phyloP scores from a whole-genome alignment of 192 early-diverging fungal genomes.

The Paraglomus occultum region DNA sequence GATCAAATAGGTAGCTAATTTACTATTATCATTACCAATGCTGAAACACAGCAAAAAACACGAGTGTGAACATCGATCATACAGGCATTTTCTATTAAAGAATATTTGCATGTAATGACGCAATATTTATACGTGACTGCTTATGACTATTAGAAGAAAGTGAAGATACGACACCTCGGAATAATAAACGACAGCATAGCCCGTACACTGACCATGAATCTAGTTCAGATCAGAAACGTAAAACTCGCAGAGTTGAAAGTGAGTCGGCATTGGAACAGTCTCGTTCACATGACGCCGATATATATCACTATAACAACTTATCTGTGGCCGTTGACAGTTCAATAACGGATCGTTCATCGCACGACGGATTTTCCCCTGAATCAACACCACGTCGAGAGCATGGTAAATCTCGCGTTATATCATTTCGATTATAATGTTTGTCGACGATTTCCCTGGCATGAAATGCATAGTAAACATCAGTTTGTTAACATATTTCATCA shows the following conservation, averaged over 20 bases:
- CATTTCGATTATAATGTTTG: neutral
- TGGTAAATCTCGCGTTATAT: neutral
- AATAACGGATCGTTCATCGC: neutral
- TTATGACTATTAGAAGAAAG: conserved; percentile 4
- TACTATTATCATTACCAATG: neutral
- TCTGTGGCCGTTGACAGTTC: conserved; percentile 1
- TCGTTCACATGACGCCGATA: conserved; percentile 8
- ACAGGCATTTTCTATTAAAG: too few species aligned
- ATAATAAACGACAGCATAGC: conserved; percentile 24
- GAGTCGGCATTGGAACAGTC: neutral
- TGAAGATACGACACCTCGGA: neutral
- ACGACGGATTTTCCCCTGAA: neutral
- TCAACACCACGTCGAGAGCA: neutral
- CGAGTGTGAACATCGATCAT: too few species aligned
- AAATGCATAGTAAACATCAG: neutral
- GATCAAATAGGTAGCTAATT: neutral
- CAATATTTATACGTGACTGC: too few species aligned
- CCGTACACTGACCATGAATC: conserved; percentile 1
- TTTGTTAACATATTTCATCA: neutral
- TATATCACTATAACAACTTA: neutral
- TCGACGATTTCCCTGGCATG: conserved; percentile 9
- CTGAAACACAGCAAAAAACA: neutral
- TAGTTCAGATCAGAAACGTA: conserved; percentile 18
- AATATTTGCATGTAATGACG: too few species aligned
- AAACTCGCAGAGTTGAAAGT: conserved; percentile 24